Evolutionary conservation across 768 basidiomycete species (phyloP).

Genomic region (Tulasnella sp.): DNA sequence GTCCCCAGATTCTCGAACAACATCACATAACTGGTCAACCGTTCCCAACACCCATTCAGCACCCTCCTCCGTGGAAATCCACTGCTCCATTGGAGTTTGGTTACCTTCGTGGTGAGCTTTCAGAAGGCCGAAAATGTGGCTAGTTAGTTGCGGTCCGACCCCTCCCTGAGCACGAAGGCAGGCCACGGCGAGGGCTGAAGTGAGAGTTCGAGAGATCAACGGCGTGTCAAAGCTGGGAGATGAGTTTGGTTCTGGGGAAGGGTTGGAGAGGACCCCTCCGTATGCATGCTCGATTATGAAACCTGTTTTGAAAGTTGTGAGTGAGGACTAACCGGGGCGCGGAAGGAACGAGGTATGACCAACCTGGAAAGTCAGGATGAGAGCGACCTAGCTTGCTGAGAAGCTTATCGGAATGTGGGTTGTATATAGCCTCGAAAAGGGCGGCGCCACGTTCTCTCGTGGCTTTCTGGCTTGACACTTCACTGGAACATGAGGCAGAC

Average conservation of each 20-base stretch:
- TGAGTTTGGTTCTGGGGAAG: conserved; percentile 66
- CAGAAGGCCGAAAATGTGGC: conserved; percentile 88
- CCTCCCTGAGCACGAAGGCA: conserved; percentile 82
- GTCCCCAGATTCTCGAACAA: conserved; percentile 16
- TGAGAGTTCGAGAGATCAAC: conserved; percentile 70
- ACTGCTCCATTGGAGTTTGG: conserved; percentile 41
- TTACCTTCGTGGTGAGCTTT: conserved; percentile 68
- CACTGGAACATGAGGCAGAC: not conserved
- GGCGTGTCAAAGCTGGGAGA: conserved; percentile 62
- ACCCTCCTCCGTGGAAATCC: conserved; percentile 45
- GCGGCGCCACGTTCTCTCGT: conserved; percentile 67
- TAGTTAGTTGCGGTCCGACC: conserved; percentile 84
- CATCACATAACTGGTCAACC: conserved; percentile 42
- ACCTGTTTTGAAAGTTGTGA: conserved; percentile 48
- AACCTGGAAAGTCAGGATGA: conserved; percentile 94
- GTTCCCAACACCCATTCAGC: conserved; percentile 44
- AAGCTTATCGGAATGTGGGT: conserved; percentile 87
- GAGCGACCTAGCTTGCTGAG: conserved; percentile 82
- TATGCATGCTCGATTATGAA: conserved; percentile 83
- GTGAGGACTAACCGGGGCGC: conserved; percentile 3
- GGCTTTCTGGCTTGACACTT: conserved; percentile 47
- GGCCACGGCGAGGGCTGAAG: conserved; percentile 83
- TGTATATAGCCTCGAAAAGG: conserved; percentile 87
- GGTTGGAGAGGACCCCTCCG: conserved; percentile 73
- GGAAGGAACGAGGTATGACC: conserved; percentile 46